Evolutionary conservation across 1,284 basidiomycete genomes (phyloP).

Genomic region (Cryptococcus floricola): DNA sequence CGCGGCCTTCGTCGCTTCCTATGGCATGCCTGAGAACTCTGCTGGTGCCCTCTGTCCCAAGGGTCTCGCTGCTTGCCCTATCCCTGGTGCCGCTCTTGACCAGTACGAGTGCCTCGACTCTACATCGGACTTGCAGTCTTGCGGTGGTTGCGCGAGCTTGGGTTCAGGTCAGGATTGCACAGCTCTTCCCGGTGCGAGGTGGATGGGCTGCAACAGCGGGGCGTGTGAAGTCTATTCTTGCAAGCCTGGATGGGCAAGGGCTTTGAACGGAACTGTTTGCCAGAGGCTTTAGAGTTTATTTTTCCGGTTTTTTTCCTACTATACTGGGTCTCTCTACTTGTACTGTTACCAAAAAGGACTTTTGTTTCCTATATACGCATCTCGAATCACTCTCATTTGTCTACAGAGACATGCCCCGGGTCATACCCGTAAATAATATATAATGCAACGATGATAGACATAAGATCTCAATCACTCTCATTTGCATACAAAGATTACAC

Average conservation of each 20-base stretch:
- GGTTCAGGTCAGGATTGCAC: slow-evolving; percentile 68
- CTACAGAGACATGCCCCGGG: no score
- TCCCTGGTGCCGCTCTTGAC: slow-evolving; percentile 30
- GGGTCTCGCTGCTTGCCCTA: slow-evolving; percentile 61
- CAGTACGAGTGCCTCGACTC: slow-evolving; percentile 60
- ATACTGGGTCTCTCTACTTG: background rate
- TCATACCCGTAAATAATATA: no score
- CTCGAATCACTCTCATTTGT: background rate
- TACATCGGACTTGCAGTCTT: slow-evolving; percentile 47
- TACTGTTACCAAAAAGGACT: background rate
- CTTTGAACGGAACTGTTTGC: slow-evolving; percentile 9
- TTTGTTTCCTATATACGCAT: background rate
- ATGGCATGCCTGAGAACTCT: slow-evolving; percentile 25
- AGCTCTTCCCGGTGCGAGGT: slow-evolving; percentile 60
- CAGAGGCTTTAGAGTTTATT: background rate
- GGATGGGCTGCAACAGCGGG: slow-evolving; percentile 63
- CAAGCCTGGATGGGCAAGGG: slow-evolving; percentile 29
- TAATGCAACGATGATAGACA: no score
- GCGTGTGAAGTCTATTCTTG: slow-evolving; percentile 53
- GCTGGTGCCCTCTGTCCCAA: slow-evolving; percentile 55
- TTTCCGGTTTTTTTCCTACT: background rate
- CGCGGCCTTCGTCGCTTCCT: background rate
- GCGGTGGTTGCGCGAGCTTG: slow-evolving; percentile 65
- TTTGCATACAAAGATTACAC: background rate
- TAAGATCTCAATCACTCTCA: no score